Percentiles rank a stretch among this genome's conserved stretches.
These are phyloP conservation scores for Brassica carinata DNA, from an alignment of 345 rosid species.

Conservation along the genomic window DNA sequence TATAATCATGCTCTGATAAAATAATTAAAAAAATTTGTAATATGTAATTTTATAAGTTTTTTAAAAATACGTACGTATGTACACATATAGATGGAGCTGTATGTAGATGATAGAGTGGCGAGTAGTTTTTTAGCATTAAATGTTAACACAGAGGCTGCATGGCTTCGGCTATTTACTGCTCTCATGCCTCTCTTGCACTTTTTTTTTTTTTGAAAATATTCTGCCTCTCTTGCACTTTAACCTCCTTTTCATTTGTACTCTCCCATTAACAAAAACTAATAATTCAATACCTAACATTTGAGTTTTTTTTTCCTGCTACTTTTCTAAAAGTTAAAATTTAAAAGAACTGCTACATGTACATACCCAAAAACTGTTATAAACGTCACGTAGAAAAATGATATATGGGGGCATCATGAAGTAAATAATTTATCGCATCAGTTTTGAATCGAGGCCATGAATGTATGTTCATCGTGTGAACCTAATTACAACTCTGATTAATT, in stretches of 20 bases:
- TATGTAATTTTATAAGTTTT: not conserved
- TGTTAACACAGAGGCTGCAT: conserved; percentile 46
- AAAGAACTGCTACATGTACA: not conserved
- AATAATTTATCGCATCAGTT: not conserved
- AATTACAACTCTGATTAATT: not conserved
- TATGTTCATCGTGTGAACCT: not conserved
- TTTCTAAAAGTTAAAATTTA: not conserved
- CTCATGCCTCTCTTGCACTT: conserved; percentile 47
- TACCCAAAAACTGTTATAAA: not conserved
- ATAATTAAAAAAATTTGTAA: not conserved
- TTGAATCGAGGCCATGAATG: not conserved
- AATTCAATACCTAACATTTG: conserved; percentile 35
- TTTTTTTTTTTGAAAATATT: too few species aligned
- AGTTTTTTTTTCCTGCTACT: not conserved
- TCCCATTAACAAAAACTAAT: conserved; percentile 5
- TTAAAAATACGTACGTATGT: not conserved
- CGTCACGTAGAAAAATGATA: not conserved
- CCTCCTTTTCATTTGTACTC: conserved; percentile 35
- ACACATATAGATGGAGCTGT: not conserved
- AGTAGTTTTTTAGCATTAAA: conserved; percentile 33
- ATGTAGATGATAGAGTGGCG: conserved; percentile 35
- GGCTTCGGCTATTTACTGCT: conserved; percentile 41
- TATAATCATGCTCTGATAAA: too few species aligned
- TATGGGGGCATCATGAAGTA: not conserved
- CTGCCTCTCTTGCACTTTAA: conserved; percentile 46